Base-by-base conservation (phyloP, 2,329 filamentous ascomycete genomes). In the Cladosporium sp. region DNA sequence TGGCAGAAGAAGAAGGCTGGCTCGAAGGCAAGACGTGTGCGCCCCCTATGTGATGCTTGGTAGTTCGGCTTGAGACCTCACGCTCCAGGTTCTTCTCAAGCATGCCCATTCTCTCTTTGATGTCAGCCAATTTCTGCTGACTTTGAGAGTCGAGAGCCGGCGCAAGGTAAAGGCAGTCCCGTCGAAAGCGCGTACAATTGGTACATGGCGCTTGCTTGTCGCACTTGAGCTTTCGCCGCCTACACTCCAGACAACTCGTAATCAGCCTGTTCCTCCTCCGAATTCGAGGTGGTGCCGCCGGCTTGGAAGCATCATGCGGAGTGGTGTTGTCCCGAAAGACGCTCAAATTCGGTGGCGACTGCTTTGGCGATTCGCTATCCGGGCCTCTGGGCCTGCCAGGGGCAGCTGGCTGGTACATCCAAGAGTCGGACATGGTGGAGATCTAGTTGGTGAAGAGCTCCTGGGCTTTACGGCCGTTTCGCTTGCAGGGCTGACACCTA, bases 71-170 rank as follows among this genome's bases (percentile, higher is more conserved):
- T 18, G 86, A 87, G 33, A 90, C 85, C 74, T 91, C 88, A 52
- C 87, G 81, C 76, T 92, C 90, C 6, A 92, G 81, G 64, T 88
- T 85, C 62, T 87, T 83, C 78, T 92, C 90, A 21, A 92, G 78
- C 10, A 85, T 86, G 29, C 89, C 89, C 77, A 92, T 90, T 77
- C 89, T 89, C 76, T 93, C 90, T 78, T 93, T 93, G 75, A 93
- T 89, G 72, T 92, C 88, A 4, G 88, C 89, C 63, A 93, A 81
- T 71, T 88, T 88, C 70, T 88, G 82, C 76, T 91, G 89, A 62
- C 87, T 87, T 8, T 86, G 86, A 67, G 89, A 84, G 75, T 92
- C 90, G n/a, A 91, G 80, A 26, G 87, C 84, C 0, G 87, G 85
- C 2, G 87, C 86, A 40, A 92, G 82, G 73, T 90, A 91, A 44